Percentiles rank a stretch among this genome's conserved stretches.
These are phyloP conservation scores for Mycena belliarum DNA, from an alignment of 768 basidiomycete species.

Conservation along the genomic window DNA sequence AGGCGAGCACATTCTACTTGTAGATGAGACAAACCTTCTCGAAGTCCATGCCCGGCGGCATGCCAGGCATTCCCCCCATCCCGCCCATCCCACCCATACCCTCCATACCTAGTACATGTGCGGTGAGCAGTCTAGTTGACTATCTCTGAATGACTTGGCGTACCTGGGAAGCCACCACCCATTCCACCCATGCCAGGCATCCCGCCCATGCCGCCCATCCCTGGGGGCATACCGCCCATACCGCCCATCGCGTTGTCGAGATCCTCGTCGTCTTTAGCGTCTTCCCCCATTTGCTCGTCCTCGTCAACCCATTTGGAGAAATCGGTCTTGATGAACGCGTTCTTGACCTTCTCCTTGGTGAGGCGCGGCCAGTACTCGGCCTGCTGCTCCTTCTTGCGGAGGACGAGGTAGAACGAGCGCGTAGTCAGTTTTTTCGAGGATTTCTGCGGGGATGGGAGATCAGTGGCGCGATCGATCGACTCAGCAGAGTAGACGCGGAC, in stretches of 20 bases:
- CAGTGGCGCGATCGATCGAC: slow-evolving; percentile 4
- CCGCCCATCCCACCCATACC: slow-evolving; percentile 22
- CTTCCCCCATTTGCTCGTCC: slow-evolving; percentile 85
- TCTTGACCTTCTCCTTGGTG: slow-evolving; percentile 83
- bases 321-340: slow-evolving; percentile 88
- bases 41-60: slow-evolving; percentile 71
- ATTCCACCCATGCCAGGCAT: slow-evolving; percentile 24
- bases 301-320: slow-evolving; percentile 97
- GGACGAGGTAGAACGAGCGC: slow-evolving; percentile 64
- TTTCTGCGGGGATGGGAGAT: slow-evolving; percentile 38
- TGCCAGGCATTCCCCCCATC: slow-evolving; percentile 28
- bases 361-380: slow-evolving; percentile 91
- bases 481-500: slow-evolving; percentile 41
- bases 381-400: slow-evolving; percentile 80
- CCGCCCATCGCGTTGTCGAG: slow-evolving; percentile 34
- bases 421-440: slow-evolving; percentile 61
- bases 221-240: neutral
- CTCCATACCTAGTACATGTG: too few relatives aligned
- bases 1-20: neutral
- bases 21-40: slow-evolving; percentile 48
- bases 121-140: too few relatives aligned
- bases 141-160: too few relatives aligned
- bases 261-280: slow-evolving; percentile 47
- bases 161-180: too few relatives aligned
- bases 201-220: slow-evolving; percentile 36